A percentile compares a stretch with the other conserved stretches of the same genome.
Evolutionary conservation across 169 alveolate genomes (phyloP).

Genomic region (Perkinsus olseni): DNA sequence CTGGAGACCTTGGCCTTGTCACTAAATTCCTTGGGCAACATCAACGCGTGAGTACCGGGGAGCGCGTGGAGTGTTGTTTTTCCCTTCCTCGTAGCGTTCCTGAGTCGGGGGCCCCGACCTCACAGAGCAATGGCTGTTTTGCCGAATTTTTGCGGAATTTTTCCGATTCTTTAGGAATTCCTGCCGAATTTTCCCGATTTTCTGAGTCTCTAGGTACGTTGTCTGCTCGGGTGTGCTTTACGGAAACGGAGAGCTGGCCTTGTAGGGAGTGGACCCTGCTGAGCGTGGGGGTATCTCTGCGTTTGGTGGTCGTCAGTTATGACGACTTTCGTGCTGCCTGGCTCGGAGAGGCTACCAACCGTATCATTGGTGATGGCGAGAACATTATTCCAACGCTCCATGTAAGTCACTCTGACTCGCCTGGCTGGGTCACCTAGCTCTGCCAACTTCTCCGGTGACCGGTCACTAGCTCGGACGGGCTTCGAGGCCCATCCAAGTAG

Average conservation of each 20-base stretch:
- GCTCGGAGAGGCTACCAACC: conserved; percentile 20
- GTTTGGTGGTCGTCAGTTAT: background rate
- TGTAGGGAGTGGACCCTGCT: conserved; percentile 57
- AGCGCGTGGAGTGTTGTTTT: background rate
- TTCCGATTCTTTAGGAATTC: no score
- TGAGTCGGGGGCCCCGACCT: no score
- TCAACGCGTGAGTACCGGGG: conserved; percentile 26
- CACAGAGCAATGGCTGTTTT: no score
- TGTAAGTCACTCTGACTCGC: background rate
- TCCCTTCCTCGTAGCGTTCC: no score
- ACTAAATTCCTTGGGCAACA: conserved; percentile 49
- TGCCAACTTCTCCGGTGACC: no score
- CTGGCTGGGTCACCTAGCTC: no score
- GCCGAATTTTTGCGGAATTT: no score
- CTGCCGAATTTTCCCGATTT: no score
- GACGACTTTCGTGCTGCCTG: conserved; percentile 18
- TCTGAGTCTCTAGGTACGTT: conserved; percentile 32
- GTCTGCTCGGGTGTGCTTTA: conserved; percentile 73
- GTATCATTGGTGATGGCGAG: conserved; percentile 13
- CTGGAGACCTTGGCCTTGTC: conserved; percentile 69
- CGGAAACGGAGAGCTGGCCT: conserved; percentile 74
- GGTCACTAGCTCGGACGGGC: no score
- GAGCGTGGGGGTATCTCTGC: conserved; percentile 41
- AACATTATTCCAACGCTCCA: background rate
- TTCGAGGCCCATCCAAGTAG: no score